Conservation (phyloP, 805 yeast species). For the Pachysolen tannophilus region DNA sequence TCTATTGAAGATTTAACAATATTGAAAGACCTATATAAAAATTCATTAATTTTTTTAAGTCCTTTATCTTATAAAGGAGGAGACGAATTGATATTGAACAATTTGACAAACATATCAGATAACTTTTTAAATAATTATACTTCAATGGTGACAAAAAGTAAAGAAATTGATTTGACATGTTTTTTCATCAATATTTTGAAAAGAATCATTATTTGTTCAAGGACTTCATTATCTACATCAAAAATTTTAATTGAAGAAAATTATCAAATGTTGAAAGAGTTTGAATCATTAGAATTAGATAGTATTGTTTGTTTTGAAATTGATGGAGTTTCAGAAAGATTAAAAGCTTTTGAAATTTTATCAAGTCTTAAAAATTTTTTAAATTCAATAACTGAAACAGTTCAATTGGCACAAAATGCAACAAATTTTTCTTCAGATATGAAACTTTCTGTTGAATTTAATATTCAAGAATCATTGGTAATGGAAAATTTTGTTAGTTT, state of each 20-base stretch:
- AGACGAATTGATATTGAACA: conserved; percentile 2
- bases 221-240: conserved; percentile 6
- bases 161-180: not conserved
- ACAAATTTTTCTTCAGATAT: too few species aligned
- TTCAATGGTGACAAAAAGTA: too few species aligned
- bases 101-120: conserved; percentile 2
- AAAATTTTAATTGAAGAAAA: conserved; percentile 1
- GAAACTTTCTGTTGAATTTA: too few species aligned
- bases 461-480: too few species aligned
- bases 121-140: too few species aligned
- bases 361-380: conserved; percentile 5
- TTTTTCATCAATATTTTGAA: not conserved
- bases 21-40: not conserved
- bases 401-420: too few species aligned
- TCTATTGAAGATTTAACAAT: not conserved
- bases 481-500: too few species aligned
- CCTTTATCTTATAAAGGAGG: conserved; percentile 8
- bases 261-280: not conserved
- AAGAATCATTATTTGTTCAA: conserved; percentile 2
- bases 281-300: not conserved
- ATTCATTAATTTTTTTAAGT: conserved; percentile 1
- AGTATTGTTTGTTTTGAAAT: conserved; percentile 6
- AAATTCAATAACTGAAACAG: too few species aligned
- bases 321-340: conserved; percentile 4
- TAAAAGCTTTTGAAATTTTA: conserved; percentile 1